These are phyloP conservation scores for Dianthus caryophyllus DNA, from an alignment of 148 eudicot genomes.

Conservation along the genomic window DNA sequence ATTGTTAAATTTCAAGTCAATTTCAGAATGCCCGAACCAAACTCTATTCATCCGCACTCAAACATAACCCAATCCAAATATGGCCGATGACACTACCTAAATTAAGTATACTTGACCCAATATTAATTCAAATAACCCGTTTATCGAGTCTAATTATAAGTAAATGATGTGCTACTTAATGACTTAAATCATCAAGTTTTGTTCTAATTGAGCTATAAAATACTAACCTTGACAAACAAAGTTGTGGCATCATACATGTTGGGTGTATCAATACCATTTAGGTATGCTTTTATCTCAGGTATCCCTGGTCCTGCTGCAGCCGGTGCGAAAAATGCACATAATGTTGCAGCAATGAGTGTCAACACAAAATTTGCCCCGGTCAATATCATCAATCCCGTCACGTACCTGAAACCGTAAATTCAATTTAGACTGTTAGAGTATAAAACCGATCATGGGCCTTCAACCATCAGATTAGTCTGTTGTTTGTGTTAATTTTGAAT, in stretches of 20 bases:
- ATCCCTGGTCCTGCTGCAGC: constrained; percentile 94
- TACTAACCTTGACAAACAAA: constrained; percentile 68
- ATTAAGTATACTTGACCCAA: too few relatives aligned
- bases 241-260: constrained; percentile 79
- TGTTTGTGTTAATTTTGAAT: too few relatives aligned
- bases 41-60: too few relatives aligned
- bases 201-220: background rate
- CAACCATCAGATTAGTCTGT: too few relatives aligned
- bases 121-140: too few relatives aligned
- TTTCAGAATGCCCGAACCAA: too few relatives aligned
- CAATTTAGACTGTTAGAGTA: background rate
- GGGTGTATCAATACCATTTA: constrained; percentile 86
- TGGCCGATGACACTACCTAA: too few relatives aligned
- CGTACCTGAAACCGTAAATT: constrained; percentile 38
- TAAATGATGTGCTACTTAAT: too few relatives aligned
- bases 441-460: too few relatives aligned
- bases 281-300: constrained; percentile 88
- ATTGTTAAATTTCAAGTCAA: too few relatives aligned
- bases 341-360: constrained; percentile 57
- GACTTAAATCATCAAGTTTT: background rate
- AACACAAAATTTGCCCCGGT: constrained; percentile 52
- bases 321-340: constrained; percentile 72
- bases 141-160: too few relatives aligned
- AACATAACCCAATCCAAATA: too few relatives aligned
- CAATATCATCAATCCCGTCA: constrained; percentile 46